These are phyloP conservation scores for Sugiyamaella paludigena DNA, from an alignment of 1,139 yeast genomes.

Conservation along the genomic window DNA sequence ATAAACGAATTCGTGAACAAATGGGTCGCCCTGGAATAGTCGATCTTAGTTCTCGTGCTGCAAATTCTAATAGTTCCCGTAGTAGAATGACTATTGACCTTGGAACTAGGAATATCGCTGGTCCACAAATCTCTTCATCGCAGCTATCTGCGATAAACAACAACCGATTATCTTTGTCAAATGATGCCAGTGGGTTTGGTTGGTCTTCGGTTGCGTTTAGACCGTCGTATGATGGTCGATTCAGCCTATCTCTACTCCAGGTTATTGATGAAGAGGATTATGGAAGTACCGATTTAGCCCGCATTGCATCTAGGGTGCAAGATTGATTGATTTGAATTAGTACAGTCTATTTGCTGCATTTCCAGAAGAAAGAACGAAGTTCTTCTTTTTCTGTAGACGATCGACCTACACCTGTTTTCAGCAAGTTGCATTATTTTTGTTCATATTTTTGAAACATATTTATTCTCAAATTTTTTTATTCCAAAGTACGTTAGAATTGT, in stretches of 20 bases:
- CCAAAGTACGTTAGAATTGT: too few species aligned
- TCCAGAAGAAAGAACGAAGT: too few species aligned
- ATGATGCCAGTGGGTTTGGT: neutral
- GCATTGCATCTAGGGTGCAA: too few species aligned
- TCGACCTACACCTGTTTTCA: too few species aligned
- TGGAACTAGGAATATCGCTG: neutral
- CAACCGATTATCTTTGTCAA: neutral
- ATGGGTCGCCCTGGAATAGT: conserved; percentile 36
- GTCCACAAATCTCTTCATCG: neutral
- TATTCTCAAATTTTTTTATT: too few species aligned
- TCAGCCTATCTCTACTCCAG: conserved; percentile 13
- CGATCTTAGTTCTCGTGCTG: conserved; percentile 18
- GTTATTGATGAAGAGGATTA: conserved; percentile 15
- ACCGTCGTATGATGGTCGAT: conserved; percentile 6
- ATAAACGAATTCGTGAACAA: conserved; percentile 31
- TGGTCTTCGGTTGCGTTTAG: neutral
- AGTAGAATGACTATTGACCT: conserved; percentile 10
- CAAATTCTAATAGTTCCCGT: neutral
- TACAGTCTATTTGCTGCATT: too few species aligned
- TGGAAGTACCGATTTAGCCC: neutral
- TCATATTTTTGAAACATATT: too few species aligned
- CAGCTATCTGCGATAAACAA: too few species aligned
- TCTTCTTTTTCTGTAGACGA: too few species aligned
- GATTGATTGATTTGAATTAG: too few species aligned
- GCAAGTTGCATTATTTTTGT: too few species aligned